A percentile compares a stretch with the other conserved stretches of the same genome.
Evolutionary conservation across 768 basidiomycete genomes (phyloP).

Genomic region (Rhizopogon salebrosus): DNA sequence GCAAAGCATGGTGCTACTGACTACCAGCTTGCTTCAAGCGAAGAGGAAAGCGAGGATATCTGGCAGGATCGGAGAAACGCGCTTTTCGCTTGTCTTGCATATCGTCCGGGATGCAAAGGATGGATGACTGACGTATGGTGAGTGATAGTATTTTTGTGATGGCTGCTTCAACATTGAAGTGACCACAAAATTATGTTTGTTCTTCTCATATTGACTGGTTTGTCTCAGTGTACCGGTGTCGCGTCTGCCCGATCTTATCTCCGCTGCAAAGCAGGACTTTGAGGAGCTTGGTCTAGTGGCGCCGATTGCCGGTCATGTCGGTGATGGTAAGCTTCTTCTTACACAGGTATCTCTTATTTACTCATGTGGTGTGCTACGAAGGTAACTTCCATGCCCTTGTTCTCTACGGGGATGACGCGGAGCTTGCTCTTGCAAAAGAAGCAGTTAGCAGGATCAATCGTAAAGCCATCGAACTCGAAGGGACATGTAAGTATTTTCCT

Average conservation of each 20-base stretch:
- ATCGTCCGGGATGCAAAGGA: constrained; percentile 28
- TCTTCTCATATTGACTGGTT: neutral
- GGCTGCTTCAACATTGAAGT: neutral
- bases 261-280: constrained; percentile 44
- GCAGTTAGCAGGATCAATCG: constrained; percentile 29
- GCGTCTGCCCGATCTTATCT: constrained; percentile 29
- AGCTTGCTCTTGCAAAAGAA: constrained; percentile 26
- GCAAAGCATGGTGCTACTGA: constrained; percentile 33
- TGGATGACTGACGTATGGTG: constrained; percentile 38
- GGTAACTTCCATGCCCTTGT: constrained; percentile 41
- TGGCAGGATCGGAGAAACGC: constrained; percentile 32
- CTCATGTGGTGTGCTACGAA: constrained; percentile 12
- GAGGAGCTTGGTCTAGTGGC: constrained; percentile 33
- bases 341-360: neutral
- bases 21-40: constrained; percentile 32
- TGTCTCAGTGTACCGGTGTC: constrained; percentile 28
- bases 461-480: constrained; percentile 30
- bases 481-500: constrained; percentile 24
- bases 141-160: neutral
- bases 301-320: constrained; percentile 40
- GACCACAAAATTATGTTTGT: neutral
- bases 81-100: constrained; percentile 21
- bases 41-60: constrained; percentile 32
- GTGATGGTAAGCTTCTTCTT: constrained; percentile 26
- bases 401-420: constrained; percentile 31